Base-by-base conservation (phyloP, 495 filamentous ascomycete species). In the Penicillium tannophilum region DNA sequence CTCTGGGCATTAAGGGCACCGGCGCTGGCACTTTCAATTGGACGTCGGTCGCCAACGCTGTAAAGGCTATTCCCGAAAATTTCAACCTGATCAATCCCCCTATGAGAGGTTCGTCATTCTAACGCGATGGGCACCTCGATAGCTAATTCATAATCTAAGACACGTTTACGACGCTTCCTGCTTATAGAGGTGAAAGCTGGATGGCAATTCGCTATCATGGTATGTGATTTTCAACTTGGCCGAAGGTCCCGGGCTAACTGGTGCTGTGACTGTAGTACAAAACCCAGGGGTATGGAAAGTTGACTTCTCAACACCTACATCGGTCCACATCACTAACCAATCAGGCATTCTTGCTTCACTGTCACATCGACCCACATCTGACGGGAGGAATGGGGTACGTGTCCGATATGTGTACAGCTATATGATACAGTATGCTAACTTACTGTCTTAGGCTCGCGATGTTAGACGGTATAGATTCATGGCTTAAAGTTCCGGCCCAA, bases 281-380 rank as follows among this genome's bases (percentile, higher is more conserved):
- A 80, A 80, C 45, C 82, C 82, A 3, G 82, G 82, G 0, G 39
- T 41, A 41, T 41, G 39, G n/a, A 17, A 6, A 17, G 1, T 36
- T 36, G 9, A 41, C 16, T 17, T 41, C 16, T 12, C 16, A 2
- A 6, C 14, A 17, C 14, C 14, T 41, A n/a, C 4, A n/a, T 17
- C 14, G 14, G 16, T n/a, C 14, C 16, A n/a, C 16, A 41, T n/a
- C 3, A 41, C 39, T 41, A 41, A 41, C 39, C 14, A 6, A 6
- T 4, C 6, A 41, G 39, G 72, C 78, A 6, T 85, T 74, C 58
- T 65, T 83, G 16, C 43, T 85, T 31, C 81, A 85, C 60, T 84
- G 82, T 52, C 82, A 85, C 62, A 77, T 83, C 53, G 69, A 80
- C 59, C 75, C 70, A 3, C 82, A 85, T 68, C 45, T 82, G 24